Conservation (phyloP, 805 yeast genomes). For the Komagataella kurtzmanii region DNA sequence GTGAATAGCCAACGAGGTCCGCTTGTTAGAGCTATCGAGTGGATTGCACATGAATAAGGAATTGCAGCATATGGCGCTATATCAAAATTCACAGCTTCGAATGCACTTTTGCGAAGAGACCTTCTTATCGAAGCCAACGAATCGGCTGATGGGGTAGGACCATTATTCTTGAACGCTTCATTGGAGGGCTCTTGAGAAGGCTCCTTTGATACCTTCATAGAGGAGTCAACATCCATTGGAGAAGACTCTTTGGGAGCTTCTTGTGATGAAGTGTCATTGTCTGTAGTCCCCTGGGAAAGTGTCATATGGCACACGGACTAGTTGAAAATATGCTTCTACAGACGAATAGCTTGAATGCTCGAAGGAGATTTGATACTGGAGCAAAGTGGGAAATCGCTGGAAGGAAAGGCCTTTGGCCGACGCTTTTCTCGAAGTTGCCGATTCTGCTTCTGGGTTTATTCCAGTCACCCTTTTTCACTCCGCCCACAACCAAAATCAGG, state of each 20-base stretch:
- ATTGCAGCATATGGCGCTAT: conserved; percentile 80
- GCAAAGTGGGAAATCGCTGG: not conserved
- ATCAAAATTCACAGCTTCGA: conserved; percentile 24
- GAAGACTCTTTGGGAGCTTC: not conserved
- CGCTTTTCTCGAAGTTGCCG: not conserved
- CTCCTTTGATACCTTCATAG: conserved; percentile 7
- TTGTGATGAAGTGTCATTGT: not conserved
- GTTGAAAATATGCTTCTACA: not conserved
- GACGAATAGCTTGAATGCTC: not conserved
- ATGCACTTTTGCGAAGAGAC: conserved; percentile 5
- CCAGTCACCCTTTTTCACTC: not conserved
- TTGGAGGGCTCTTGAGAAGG: not conserved
- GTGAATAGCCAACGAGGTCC: conserved; percentile 83
- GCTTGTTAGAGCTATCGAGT: conserved; percentile 61
- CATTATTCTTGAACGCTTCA: conserved; percentile 6
- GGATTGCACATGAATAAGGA: conserved; percentile 68
- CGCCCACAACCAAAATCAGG: not conserved
- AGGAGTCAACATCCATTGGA: not conserved
- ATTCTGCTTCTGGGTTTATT: not conserved
- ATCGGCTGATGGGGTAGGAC: conserved; percentile 1
- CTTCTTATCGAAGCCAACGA: not conserved
- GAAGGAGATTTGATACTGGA: not conserved
- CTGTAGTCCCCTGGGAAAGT: not conserved
- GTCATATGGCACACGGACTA: not conserved
- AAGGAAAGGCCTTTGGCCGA: not conserved